phyloP scores from a whole-genome alignment of 2,329 filamentous ascomycete genomes.

The Hymenoscyphus linearis region DNA sequence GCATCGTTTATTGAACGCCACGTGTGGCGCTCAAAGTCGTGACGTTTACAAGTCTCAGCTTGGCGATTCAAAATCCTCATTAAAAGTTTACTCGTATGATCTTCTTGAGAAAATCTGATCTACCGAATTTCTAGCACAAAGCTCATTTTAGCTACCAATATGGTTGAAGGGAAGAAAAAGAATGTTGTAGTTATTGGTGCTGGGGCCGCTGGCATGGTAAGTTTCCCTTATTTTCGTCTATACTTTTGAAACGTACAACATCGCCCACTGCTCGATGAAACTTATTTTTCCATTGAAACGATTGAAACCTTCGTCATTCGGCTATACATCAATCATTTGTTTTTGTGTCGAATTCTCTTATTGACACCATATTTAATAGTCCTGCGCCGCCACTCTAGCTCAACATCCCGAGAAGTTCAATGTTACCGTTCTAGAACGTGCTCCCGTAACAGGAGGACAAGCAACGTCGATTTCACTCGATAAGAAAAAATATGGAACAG shows the following conservation, averaged over 20 bases:
- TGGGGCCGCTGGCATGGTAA: conserved; percentile 57
- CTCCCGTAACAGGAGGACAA: conserved; percentile 54
- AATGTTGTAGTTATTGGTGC: conserved; percentile 56
- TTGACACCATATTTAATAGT: conserved; percentile 34
- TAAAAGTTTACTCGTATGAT: neutral
- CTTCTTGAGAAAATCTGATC: too few relatives aligned
- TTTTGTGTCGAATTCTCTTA: too few relatives aligned
- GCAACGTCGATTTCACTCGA: conserved; percentile 55
- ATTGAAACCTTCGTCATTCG: neutral
- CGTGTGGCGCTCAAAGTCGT: conserved; percentile 1
- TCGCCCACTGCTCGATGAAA: neutral
- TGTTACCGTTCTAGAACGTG: conserved; percentile 57
- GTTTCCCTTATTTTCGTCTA: too few relatives aligned
- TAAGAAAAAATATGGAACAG: conserved; percentile 49
- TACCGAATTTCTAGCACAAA: neutral
- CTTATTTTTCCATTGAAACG: neutral
- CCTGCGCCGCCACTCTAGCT: conserved; percentile 61
- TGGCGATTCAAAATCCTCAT: neutral
- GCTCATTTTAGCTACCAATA: neutral
- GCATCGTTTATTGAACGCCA: neutral
- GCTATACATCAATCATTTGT: neutral
- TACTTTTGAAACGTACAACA: neutral
- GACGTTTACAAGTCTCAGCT: conserved; percentile 3
- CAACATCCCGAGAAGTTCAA: conserved; percentile 61
- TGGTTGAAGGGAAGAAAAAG: conserved; percentile 30